phyloP scores from a whole-genome alignment of 2,329 filamentous ascomycete genomes.

The Sporothrix euskadiensis region DNA sequence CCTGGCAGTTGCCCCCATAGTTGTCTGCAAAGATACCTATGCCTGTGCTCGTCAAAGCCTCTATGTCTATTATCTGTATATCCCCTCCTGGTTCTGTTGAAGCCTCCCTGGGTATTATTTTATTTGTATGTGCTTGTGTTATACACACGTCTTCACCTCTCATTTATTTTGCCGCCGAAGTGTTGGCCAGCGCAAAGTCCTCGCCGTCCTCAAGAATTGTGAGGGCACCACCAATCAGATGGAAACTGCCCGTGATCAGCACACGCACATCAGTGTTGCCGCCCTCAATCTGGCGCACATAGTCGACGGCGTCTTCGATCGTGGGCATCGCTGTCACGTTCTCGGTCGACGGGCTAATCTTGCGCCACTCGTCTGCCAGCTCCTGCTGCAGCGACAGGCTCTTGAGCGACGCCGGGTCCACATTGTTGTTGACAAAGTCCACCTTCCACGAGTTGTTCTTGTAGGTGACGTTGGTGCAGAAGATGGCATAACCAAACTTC shows the following conservation, averaged over 20 bases:
- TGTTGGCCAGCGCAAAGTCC: slow-evolving; percentile 28
- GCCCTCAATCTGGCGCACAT: slow-evolving; percentile 26
- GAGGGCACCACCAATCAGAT: slow-evolving; percentile 48
- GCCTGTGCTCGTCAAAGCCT: background rate
- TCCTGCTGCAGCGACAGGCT: slow-evolving; percentile 53
- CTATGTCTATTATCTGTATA: slow-evolving; percentile 1
- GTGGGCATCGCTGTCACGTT: slow-evolving; percentile 52
- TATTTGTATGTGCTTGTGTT: background rate
- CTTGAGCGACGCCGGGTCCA: slow-evolving; percentile 52
- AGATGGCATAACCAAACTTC: slow-evolving; percentile 68
- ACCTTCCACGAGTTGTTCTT: slow-evolving; percentile 52
- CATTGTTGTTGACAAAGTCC: slow-evolving; percentile 59
- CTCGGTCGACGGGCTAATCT: slow-evolving; percentile 48
- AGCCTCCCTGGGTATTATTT: background rate
- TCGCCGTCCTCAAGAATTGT: slow-evolving; percentile 35
- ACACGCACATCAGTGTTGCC: slow-evolving; percentile 31
- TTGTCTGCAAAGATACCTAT: background rate
- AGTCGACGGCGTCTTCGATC: slow-evolving; percentile 58
- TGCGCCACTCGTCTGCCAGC: slow-evolving; percentile 53
- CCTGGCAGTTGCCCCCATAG: background rate
- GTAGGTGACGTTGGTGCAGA: slow-evolving; percentile 46
- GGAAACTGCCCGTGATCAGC: slow-evolving; percentile 52
- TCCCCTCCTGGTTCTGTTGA: background rate
- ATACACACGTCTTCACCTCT: background rate
- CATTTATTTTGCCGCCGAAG: background rate